Evolutionary conservation across 805 yeast species (phyloP).

Genomic region (Teunomyces tritomae): DNA sequence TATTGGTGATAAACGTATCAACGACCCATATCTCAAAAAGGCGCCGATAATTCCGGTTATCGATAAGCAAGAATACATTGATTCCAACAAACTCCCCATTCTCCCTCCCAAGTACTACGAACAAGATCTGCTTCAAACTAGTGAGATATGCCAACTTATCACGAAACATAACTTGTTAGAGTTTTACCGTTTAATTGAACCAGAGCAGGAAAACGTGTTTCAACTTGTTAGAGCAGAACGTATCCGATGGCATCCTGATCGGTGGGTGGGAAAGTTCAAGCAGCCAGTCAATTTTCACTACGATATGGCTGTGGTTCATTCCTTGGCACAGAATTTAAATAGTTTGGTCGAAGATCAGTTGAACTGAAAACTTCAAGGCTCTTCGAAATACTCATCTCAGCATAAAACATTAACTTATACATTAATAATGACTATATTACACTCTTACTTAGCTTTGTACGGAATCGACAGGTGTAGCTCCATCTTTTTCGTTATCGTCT

Average conservation of each 20-base stretch:
- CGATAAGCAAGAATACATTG: conserved; percentile 6
- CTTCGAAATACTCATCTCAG: not conserved
- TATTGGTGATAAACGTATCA: conserved; percentile 38
- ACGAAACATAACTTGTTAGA: conserved; percentile 19
- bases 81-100: conserved; percentile 7
- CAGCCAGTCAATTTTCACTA: conserved; percentile 9
- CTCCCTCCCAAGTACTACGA: conserved; percentile 11
- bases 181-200: conserved; percentile 25
- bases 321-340: conserved; percentile 32
- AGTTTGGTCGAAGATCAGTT: conserved; percentile 18
- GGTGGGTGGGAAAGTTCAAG: conserved; percentile 39
- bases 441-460: conserved; percentile 6
- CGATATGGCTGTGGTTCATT: conserved; percentile 27
- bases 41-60: not conserved
- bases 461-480: conserved; percentile 15
- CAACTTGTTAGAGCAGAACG: conserved; percentile 47
- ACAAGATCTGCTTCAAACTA: conserved; percentile 6
- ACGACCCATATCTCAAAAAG: conserved; percentile 24
- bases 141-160: conserved; percentile 15
- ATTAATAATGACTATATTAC: not conserved
- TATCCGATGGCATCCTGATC: conserved; percentile 72
- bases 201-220: conserved; percentile 13
- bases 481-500: conserved; percentile 15
- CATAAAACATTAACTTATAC: not conserved
- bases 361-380: not conserved